Evolutionary conservation across 805 yeast genomes (phyloP).

Genomic region (Nakazawaea ishiwadae): DNA sequence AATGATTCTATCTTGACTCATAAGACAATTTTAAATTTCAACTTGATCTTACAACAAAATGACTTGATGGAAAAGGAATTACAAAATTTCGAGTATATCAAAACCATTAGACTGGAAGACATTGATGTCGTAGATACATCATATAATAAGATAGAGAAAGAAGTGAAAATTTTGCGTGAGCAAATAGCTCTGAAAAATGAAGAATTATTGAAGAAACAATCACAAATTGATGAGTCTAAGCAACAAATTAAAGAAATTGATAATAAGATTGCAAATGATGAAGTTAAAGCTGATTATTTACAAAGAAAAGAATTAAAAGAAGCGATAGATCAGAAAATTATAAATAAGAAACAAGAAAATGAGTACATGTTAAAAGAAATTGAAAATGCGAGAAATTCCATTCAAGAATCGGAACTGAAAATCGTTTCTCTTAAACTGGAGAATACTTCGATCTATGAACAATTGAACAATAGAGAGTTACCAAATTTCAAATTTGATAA

Average conservation of each 20-base stretch:
- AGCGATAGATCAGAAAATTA: conserved; percentile 40
- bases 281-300: conserved; percentile 36
- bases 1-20: conserved; percentile 51
- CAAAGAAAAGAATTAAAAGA: conserved; percentile 38
- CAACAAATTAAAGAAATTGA: conserved; percentile 24
- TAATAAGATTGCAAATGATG: conserved; percentile 22
- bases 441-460: background rate
- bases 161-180: conserved; percentile 35
- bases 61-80: conserved; percentile 42
- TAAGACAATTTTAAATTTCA: conserved; percentile 53
- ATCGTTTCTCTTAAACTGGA: conserved; percentile 1
- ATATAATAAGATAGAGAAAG: conserved; percentile 39
- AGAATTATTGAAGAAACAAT: conserved; percentile 21
- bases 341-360: conserved; percentile 45
- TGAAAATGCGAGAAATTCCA: conserved; percentile 45
- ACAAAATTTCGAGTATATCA: conserved; percentile 36
- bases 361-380: conserved; percentile 61
- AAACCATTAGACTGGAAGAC: conserved; percentile 36
- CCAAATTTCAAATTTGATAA: background rate
- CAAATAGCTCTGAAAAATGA: conserved; percentile 26
- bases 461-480: background rate
- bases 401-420: conserved; percentile 34
- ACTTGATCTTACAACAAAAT: conserved; percentile 39
- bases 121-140: conserved; percentile 38
- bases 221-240: conserved; percentile 16